Evolutionary conservation across 257 asterid genomes (phyloP).

Genomic region (Euphrasia confusa): DNA sequence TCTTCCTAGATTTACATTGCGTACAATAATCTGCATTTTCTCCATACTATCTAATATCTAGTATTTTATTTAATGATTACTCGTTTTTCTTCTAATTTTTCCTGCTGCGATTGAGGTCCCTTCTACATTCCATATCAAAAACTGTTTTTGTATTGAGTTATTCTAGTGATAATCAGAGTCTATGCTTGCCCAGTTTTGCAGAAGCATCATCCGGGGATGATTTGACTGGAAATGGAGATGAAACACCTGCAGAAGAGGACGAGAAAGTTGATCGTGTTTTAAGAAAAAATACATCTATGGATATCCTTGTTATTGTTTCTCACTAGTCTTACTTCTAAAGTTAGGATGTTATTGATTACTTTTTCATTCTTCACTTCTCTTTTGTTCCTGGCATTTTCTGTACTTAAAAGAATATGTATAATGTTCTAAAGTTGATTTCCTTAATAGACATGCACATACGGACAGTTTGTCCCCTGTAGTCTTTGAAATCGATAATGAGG

Average conservation of each 20-base stretch:
- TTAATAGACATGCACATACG: constrained; percentile 36
- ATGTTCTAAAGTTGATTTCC: constrained; percentile 36
- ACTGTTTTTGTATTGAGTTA: constrained; percentile 15
- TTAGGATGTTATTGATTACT: constrained; percentile 14
- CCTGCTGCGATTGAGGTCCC: constrained; percentile 8
- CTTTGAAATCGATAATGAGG: constrained; percentile 36
- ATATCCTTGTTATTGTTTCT: constrained; percentile 33
- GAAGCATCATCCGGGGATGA: constrained; percentile 67
- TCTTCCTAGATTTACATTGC: constrained; percentile 8
- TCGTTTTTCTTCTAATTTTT: constrained; percentile 17
- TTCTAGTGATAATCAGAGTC: constrained; percentile 18
- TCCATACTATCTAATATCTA: neutral
- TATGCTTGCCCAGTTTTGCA: constrained; percentile 49
- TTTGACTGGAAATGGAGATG: constrained; percentile 34
- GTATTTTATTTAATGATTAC: neutral
- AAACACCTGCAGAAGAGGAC: constrained; percentile 48
- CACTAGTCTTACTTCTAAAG: constrained; percentile 2
- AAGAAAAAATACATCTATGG: constrained; percentile 23
- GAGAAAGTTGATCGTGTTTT: constrained; percentile 26
- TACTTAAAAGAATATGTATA: constrained; percentile 14
- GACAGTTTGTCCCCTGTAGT: constrained; percentile 31
- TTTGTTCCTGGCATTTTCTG: constrained; percentile 6
- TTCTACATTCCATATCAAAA: constrained; percentile 7
- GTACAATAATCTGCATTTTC: neutral
- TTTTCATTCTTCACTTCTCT: constrained; percentile 6